phyloP scores from a whole-genome alignment of 2,329 filamentous ascomycete genomes.

The Sordariomycetes sp. region DNA sequence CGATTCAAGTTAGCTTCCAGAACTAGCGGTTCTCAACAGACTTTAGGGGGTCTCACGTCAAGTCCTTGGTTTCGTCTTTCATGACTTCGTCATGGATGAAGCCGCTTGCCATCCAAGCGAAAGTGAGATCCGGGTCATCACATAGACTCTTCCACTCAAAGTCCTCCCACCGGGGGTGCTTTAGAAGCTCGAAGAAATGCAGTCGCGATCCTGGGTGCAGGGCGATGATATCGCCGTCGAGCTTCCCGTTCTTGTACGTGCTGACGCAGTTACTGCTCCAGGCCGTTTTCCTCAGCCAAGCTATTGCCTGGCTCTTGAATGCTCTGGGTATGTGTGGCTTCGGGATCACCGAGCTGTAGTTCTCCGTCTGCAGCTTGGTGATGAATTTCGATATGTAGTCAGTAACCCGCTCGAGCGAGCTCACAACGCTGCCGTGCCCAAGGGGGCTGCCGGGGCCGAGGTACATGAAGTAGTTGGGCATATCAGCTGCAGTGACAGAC shows the following conservation, averaged over 20 bases:
- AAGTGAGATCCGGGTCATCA: no score
- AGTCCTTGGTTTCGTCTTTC: no score
- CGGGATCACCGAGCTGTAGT: slow-evolving; percentile 6
- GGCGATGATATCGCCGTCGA: no score
- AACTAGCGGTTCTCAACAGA: no score
- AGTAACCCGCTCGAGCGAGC: no score
- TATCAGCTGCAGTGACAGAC: slow-evolving; percentile 12
- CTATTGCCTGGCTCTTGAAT: slow-evolving; percentile 3
- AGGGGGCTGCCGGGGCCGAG: background rate
- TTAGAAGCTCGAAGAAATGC: slow-evolving; percentile 10
- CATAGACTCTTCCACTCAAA: slow-evolving; percentile 9
- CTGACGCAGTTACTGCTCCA: slow-evolving; percentile 6
- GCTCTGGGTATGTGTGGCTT: slow-evolving; percentile 1
- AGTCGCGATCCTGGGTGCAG: slow-evolving; percentile 10
- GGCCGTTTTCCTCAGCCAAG: slow-evolving; percentile 1
- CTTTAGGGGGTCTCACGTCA: no score
- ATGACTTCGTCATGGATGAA: no score
- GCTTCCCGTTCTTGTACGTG: slow-evolving; percentile 9
- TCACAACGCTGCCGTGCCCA: background rate
- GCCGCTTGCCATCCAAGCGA: no score
- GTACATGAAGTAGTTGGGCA: slow-evolving; percentile 13
- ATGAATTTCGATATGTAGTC: no score
- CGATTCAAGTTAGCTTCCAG: no score
- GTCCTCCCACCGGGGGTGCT: slow-evolving; percentile 12
- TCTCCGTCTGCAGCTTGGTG: slow-evolving; percentile 9